Evolutionary conservation across 495 filamentous ascomycete species (phyloP).

Genomic region (Talaromyces thailandensis): DNA sequence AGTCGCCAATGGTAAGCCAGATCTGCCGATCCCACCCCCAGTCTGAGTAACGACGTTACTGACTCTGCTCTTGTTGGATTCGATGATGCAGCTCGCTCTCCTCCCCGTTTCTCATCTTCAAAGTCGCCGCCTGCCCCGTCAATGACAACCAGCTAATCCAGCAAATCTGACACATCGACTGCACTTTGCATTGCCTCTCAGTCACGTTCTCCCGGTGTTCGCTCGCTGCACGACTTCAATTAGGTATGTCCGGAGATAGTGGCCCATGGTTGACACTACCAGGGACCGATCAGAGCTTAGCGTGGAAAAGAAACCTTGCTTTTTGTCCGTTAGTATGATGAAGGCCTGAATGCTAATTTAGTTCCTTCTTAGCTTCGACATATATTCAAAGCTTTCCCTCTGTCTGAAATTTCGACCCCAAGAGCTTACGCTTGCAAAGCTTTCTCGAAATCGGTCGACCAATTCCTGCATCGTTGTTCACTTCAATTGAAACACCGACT

Average conservation of each 20-base stretch:
- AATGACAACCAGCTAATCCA: not conserved
- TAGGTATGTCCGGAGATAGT: not conserved
- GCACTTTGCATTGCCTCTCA: not conserved
- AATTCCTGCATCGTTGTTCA: not conserved
- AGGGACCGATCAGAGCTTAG: conserved; percentile 1
- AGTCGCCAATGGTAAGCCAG: not conserved
- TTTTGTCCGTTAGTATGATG: not conserved
- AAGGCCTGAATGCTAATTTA: not conserved
- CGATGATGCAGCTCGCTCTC: not conserved
- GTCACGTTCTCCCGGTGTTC: not conserved
- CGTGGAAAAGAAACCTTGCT: not conserved
- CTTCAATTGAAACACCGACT: not conserved
- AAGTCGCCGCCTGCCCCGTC: not conserved
- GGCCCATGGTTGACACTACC: conserved; percentile 1
- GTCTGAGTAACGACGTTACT: not conserved
- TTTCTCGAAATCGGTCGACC: not conserved
- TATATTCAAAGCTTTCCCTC: not conserved
- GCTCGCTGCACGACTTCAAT: not conserved
- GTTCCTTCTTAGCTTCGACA: not conserved
- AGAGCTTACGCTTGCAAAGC: not conserved
- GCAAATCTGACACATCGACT: not conserved
- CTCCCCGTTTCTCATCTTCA: not conserved
- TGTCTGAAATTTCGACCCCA: not conserved
- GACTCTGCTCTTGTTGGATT: not conserved
- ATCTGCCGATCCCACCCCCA: not conserved